Conservation (phyloP, 768 basidiomycete species). For the Mycena latifolia region DNA sequence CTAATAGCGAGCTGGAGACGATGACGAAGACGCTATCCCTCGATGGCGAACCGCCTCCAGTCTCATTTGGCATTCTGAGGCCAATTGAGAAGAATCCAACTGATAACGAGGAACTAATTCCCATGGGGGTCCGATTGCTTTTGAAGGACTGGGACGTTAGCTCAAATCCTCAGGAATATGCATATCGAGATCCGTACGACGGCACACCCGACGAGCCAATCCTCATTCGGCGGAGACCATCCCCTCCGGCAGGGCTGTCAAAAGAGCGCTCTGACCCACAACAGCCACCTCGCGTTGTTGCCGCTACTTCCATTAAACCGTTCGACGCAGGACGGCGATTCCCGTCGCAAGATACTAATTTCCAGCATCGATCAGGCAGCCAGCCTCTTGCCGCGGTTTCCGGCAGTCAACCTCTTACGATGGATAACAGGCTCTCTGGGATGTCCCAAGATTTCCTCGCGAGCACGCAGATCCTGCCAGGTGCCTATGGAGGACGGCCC, state of each 20-base stretch:
- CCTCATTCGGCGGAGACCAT: slow-evolving; percentile 1
- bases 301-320: slow-evolving; percentile 37
- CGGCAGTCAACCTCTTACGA: slow-evolving; percentile 30
- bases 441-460: slow-evolving; percentile 59
- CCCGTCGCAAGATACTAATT: slow-evolving; percentile 34
- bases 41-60: slow-evolving; percentile 64
- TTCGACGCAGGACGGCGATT: slow-evolving; percentile 14
- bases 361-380: slow-evolving; percentile 19
- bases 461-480: slow-evolving; percentile 81
- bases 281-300: slow-evolving; percentile 55
- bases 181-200: slow-evolving; percentile 69
- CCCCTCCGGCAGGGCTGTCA: slow-evolving; percentile 26
- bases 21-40: slow-evolving; percentile 74
- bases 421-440: slow-evolving; percentile 24
- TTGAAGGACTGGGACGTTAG: slow-evolving; percentile 78
- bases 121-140: slow-evolving; percentile 71
- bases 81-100: slow-evolving; percentile 57
- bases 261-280: slow-evolving; percentile 37
- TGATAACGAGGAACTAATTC: slow-evolving; percentile 45
- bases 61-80: slow-evolving; percentile 72
- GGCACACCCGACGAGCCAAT: slow-evolving; percentile 39
- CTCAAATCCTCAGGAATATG: slow-evolving; percentile 60
- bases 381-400: too few relatives aligned
- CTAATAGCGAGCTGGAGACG: slow-evolving; percentile 57
- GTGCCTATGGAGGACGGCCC: slow-evolving; percentile 76